Evolutionary conservation across 768 basidiomycete species (phyloP), one percentile per base, ranked within the genome.

Genomic region (Leccinum longicurvipes): DNA sequence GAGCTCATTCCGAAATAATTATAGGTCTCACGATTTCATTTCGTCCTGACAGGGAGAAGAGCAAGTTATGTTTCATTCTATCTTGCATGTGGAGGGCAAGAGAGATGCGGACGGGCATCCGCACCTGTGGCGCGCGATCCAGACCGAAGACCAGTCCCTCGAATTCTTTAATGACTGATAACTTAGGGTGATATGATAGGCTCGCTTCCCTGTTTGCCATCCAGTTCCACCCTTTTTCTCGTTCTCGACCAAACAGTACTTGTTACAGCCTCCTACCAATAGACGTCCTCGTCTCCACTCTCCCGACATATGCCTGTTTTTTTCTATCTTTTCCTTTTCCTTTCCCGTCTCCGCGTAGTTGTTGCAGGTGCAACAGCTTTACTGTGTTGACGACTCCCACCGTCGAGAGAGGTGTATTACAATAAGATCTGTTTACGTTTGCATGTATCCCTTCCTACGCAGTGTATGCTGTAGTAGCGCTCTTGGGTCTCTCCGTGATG

Each of bases 61-160:
- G 58, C 86, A 88, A 58, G 80, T 90, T 51, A 72, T 56, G 39
- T 89, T 89, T 72, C 89, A 91, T 67, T 88, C 87, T 3, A 67
- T 91, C 42, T 84, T 82, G 23, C 70, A 88, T 82, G 11, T 84
- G 34, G 86, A 86, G 62, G 79, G 78, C 39, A 69, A 77, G 56
- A 68, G 69, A 51, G 76, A 79, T 53, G 71, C 63, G 34, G 77
- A 79, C 44, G 77, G 76, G 9, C 77, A 76, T 25, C 81, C 85
- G 2, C 79, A 74, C 12, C 77, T 76, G 50, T 90, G 82, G 79
- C 74, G 79, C 53, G 89, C 88, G 10, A 79, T 91, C 59, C 87
- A 90, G 60, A 78, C 76, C 2, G 59, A 64, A 31, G 78, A 80
- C 54, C 80, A 76, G 17, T 83, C 84, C 3, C 73, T 91, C 52